Conservation (phyloP, 345 rosid species). For the Cardamine chenopodiifolia region DNA sequence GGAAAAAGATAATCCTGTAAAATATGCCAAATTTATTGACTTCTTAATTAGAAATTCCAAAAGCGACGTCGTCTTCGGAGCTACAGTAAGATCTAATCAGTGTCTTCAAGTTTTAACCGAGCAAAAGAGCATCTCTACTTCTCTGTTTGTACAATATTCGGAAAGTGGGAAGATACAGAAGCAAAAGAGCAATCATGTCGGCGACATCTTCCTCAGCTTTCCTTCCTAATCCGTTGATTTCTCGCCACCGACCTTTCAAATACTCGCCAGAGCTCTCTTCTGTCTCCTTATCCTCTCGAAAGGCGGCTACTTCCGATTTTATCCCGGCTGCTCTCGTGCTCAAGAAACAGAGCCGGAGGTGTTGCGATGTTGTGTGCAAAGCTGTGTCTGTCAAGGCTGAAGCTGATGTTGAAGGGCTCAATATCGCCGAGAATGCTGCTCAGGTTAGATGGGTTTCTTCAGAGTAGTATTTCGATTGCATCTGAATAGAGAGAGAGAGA, state of each 20-base stretch:
- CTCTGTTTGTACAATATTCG: not conserved
- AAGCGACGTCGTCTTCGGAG: slow-evolving; percentile 17
- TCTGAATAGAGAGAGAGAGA: not conserved
- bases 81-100: not conserved
- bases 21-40: not conserved
- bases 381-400: slow-evolving; percentile 57
- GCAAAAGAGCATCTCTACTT: slow-evolving; percentile 14
- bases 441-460: slow-evolving; percentile 50
- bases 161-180: slow-evolving; percentile 31
- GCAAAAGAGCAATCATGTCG: slow-evolving; percentile 34
- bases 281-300: slow-evolving; percentile 40
- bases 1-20: not conserved
- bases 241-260: slow-evolving; percentile 31
- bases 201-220: slow-evolving; percentile 54
- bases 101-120: slow-evolving; percentile 11
- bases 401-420: slow-evolving; percentile 60
- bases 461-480: not conserved
- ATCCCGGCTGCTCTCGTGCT: slow-evolving; percentile 24
- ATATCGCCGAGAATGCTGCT: slow-evolving; percentile 87
- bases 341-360: slow-evolving; percentile 40
- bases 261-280: slow-evolving; percentile 30
- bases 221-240: slow-evolving; percentile 49
- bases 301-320: slow-evolving; percentile 23
- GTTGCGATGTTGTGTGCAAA: slow-evolving; percentile 56
- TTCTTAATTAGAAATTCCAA: not conserved